Evolutionary conservation across 805 yeast species (phyloP), one percentile per base, ranked within the genome.

Genomic region (Diddensiella santjacobensis): DNA sequence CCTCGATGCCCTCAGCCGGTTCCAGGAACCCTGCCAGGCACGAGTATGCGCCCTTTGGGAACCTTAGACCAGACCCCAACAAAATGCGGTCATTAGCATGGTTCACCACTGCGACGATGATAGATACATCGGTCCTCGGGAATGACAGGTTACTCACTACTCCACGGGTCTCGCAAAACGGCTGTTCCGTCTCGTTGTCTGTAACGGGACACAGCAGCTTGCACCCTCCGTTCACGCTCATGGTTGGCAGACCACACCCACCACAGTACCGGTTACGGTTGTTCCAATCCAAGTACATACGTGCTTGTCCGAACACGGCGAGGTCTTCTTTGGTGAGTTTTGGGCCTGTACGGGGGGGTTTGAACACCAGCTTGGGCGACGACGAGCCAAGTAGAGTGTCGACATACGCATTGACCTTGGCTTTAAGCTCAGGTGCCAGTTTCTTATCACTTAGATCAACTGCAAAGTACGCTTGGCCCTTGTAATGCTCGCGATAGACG

Each of bases 11-110:
- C 69, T 91, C 99, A 23, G 90, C 84, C 1, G 96, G 96, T 65
- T 91, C 99, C 79, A 91, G 81, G 66, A 93, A 93, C 3, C 98
- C 99, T 3, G 98, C 96, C 45, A 95, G 79, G 60, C 95, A 84
- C 15, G 91, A 77, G 67, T 83, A 91, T 81, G 87, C 78, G 44
- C 69, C 64, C n/a, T 51, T 44, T 3, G 80, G 79, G 59, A 78
- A 78, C 47, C 96, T 71, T 56, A 75, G 80, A 51, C 80, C 79
- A 45, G 86, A 75, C 1, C 90, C 95, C 13, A 91, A 69, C 26
- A 91, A 74, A 13, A 87, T 71, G 62, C 80, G 79, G 44, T 78
- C 68, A 23, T 80, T 78, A 13, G 76, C 79, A 8, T 71, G 57
- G 58, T 84, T 83, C 18, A 87, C 74, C 11, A 88, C 78, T 1